These are phyloP conservation scores for Fusarium sp. DNA, from an alignment of 2,329 filamentous ascomycete genomes.

Conservation along the genomic window DNA sequence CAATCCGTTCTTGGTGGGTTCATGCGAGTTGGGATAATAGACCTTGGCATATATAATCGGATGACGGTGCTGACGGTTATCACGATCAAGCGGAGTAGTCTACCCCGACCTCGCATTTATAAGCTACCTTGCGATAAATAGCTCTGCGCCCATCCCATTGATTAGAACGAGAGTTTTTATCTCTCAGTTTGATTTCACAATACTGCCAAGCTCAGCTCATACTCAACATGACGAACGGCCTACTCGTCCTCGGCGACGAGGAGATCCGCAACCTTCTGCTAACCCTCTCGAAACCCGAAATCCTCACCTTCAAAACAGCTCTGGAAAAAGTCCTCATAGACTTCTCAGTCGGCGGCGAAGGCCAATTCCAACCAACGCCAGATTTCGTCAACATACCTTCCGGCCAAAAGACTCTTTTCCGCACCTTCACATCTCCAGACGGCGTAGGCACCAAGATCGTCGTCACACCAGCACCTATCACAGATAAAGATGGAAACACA, in stretches of 20 bases:
- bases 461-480: constrained; percentile 26
- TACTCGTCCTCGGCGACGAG: constrained; percentile 29
- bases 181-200: too few species aligned
- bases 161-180: too few species aligned
- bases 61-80: not conserved
- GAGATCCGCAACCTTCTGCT: constrained; percentile 35
- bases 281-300: constrained; percentile 19
- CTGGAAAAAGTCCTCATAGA: constrained; percentile 28
- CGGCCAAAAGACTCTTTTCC: constrained; percentile 42
- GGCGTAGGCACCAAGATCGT: constrained; percentile 43
- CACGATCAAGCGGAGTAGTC: not conserved
- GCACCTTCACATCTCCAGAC: constrained; percentile 36
- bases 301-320: constrained; percentile 17
- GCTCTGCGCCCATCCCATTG: too few species aligned
- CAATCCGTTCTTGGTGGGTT: not conserved
- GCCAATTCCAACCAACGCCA: constrained; percentile 35
- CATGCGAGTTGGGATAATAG: not conserved
- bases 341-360: constrained; percentile 32
- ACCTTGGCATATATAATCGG: not conserved
- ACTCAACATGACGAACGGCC: constrained; percentile 2
- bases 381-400: constrained; percentile 37
- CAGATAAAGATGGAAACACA: not conserved
- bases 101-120: not conserved
- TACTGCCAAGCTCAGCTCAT: too few species aligned
- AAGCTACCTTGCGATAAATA: not conserved